Evolutionary conservation across 805 yeast species (phyloP).

Genomic region (Lipomyces yamanashiensis): DNA sequence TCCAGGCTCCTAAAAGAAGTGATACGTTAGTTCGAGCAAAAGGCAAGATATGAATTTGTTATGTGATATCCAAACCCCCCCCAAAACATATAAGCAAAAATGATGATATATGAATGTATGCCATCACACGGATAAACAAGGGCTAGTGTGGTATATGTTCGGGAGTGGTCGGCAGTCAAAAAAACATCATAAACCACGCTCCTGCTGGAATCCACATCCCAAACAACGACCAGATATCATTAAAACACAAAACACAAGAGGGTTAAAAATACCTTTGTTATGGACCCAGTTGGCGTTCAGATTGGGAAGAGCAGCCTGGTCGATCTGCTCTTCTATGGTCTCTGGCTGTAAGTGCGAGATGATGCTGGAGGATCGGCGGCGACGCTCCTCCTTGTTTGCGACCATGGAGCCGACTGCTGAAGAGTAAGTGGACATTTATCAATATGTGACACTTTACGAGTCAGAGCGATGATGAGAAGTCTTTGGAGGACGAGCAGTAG

Average conservation of each 20-base stretch:
- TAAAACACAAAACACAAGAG: not conserved
- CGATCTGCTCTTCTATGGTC: slow-evolving; percentile 86
- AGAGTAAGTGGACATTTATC: slow-evolving; percentile 27
- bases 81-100: not conserved
- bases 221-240: not conserved
- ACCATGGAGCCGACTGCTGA: slow-evolving; percentile 27
- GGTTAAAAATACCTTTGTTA: slow-evolving; percentile 65
- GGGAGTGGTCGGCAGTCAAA: too few species aligned
- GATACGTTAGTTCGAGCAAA: not conserved
- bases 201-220: not conserved
- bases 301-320: slow-evolving; percentile 86
- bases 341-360: slow-evolving; percentile 94
- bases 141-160: too few species aligned
- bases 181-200: too few species aligned
- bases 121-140: too few species aligned
- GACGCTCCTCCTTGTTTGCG: slow-evolving; percentile 35
- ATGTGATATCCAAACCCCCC: not conserved
- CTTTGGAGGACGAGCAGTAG: not conserved
- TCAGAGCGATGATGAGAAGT: not conserved
- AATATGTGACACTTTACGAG: not conserved
- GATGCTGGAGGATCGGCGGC: slow-evolving; percentile 85
- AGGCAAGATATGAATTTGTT: not conserved
- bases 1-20: slow-evolving; percentile 67
- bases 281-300: slow-evolving; percentile 96
- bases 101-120: not conserved